Conservation (phyloP, 1,284 basidiomycete genomes). For the Coniferiporia weirii region DNA sequence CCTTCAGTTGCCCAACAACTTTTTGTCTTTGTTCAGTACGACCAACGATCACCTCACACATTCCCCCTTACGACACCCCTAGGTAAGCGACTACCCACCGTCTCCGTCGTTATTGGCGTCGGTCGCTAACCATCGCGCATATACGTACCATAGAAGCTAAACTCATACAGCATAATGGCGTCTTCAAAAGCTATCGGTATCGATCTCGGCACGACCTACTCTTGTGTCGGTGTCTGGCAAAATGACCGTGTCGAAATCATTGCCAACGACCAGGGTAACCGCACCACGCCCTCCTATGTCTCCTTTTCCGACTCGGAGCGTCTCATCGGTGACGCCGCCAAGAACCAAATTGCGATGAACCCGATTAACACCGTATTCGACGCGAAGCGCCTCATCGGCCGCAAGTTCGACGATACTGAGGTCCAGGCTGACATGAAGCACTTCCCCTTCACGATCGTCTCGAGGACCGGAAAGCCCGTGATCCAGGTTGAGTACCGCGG, state of each 20-base stretch:
- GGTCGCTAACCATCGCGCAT: background rate
- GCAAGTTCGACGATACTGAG: constrained; percentile 80
- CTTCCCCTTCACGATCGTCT: constrained; percentile 89
- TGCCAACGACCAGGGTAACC: constrained; percentile 97
- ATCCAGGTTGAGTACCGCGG: constrained; percentile 87
- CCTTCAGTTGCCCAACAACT: background rate
- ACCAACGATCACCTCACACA: background rate
- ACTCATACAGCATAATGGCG: constrained; percentile 34
- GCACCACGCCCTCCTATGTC: constrained; percentile 93
- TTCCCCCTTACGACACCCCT: constrained; percentile 2
- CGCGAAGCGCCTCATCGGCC: constrained; percentile 87
- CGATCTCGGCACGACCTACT: constrained; percentile 75
- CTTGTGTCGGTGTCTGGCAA: constrained; percentile 94
- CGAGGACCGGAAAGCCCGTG: constrained; percentile 83
- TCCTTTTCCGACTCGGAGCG: constrained; percentile 92
- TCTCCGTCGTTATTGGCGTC: background rate
- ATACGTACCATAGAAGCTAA: background rate
- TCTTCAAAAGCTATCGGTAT: constrained; percentile 88
- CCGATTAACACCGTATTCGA: constrained; percentile 81
- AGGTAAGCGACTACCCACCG: constrained; percentile 1
- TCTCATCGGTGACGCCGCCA: constrained; percentile 93
- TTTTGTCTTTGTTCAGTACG: constrained; percentile 3
- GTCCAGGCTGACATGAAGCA: constrained; percentile 95
- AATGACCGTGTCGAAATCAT: constrained; percentile 98
- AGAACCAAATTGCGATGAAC: constrained; percentile 92